Base-by-base conservation (phyloP, 257 asterid species). In the Cinchona pubescens region DNA sequence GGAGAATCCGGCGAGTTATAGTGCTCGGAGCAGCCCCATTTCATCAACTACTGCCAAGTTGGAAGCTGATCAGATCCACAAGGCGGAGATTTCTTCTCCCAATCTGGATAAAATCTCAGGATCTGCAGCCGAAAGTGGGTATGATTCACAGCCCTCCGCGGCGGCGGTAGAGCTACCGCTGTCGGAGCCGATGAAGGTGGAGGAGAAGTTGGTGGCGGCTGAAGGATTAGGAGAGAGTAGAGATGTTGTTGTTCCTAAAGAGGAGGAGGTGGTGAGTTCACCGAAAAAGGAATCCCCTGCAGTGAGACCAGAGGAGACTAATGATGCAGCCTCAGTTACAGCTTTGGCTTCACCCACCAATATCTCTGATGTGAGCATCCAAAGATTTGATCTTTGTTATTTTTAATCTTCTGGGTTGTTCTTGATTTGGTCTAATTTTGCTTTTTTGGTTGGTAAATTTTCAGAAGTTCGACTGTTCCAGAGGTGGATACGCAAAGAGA, bases 301-400 rank as follows among this genome's bases (percentile, higher is more conserved):
- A 1, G 78, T 73, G 71, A 84, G 84, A 75, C 64, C 75, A 27
- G 91, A 82, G 35, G 90, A 83, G 34, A 76, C 69, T 72, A 83
- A 61, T 68, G 96, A 83, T 58, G 83, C 82, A 48, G 83, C 81
- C 75, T 79, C 87, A 61, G 87, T 74, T 74, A 59, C 87, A 30
- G 75, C 80, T 62, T 77, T 72, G 58, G 72, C 81, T 73, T 75
- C 86, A 65, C 66, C 61, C 38, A 78, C 64, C 77, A 86, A 87
- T n/a, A n/a, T n/a, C n/a, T n/a, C n/a, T n/a, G 85, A 67, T 62
- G 98, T 94, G 76, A 90, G 94, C 79, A n/a, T 56, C 65, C 42
- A 37, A 49, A 71, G 65, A 78, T 78, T 81, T 69, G 38, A 55
- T 40, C 16, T 67, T 42, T 74, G 21, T 66, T 45, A 12, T 2